Conservation (phyloP, 169 alveolate genomes). For the Cardiosporidium cionae region DNA sequence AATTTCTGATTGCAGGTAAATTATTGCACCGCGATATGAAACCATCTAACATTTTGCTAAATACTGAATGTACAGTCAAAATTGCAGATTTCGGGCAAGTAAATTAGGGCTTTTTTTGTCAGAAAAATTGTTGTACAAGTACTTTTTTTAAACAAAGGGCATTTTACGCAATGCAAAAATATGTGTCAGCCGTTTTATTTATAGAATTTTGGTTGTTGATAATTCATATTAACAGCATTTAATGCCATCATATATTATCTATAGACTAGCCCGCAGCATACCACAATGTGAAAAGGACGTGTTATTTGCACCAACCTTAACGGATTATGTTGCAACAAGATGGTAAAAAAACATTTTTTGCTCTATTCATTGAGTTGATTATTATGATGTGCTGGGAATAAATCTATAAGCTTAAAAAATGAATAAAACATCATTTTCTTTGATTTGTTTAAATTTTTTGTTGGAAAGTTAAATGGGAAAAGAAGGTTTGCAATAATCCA, state of each 20-base stretch:
- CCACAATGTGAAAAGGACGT: conserved; percentile 7
- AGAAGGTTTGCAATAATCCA: no score
- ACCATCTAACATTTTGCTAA: conserved; percentile 92
- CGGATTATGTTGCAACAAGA: conserved; percentile 69
- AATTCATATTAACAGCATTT: no score
- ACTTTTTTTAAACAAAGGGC: neutral
- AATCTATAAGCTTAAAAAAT: neutral
- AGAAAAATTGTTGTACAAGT: neutral
- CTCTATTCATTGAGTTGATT: neutral
- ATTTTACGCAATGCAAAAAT: neutral
- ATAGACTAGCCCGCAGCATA: conserved; percentile 29
- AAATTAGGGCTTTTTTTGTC: neutral
- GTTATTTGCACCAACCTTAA: conserved; percentile 42
- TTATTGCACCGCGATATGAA: conserved; percentile 95
- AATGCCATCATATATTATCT: neutral
- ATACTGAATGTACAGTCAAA: conserved; percentile 93
- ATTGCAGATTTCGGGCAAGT: conserved; percentile 95
- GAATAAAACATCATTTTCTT: neutral
- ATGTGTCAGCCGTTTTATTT: neutral
- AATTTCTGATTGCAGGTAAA: no score
- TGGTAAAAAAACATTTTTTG: no score
- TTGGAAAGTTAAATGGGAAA: no score
- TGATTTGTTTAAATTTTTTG: no score
- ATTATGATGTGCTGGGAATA: neutral
- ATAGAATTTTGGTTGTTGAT: neutral